Base-by-base conservation (phyloP, 2,329 filamentous ascomycete species). In the Coleophoma cylindrospora region DNA sequence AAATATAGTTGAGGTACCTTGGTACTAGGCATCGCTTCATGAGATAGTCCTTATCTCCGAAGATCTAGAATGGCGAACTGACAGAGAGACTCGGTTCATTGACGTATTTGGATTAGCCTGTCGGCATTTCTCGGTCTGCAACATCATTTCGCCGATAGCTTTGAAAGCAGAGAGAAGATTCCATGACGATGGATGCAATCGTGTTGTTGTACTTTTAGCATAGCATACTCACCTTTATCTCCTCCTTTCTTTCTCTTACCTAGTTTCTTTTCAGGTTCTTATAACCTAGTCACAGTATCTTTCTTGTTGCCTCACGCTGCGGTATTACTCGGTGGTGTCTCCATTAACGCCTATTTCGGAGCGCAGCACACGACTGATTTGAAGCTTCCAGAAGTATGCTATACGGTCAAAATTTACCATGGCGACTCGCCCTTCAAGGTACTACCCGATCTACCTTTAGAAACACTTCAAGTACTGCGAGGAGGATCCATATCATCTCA, bases 391-490 rank as follows among this genome's bases (percentile, higher is more conserved):
- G 55, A 56, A 55, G 50, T 56, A 86, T 86, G 83, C 74, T 83
- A 66, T 80, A 81, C 72, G 76, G 79, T 63, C 80, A 81, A 68
- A 79, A 77, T 58, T 69, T 84, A 63, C 79, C 81, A 70, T 86
- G 82, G 83, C 79, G 82, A 72, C 71, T 74, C 68, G 80, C 79
- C 61, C 72, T 66, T 45, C 56, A 60, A 50, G 63, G 57, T 43
- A 54, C 58, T 36, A 50, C 58, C 41, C 54, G 59, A 47, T 44
- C 48, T 22, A 55, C 52, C 50, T 13, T 52, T 40, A 57, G 55
- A 49, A 49, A 50, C 40, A 50, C 41, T 43, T 56, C 56, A 14
- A 56, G 48, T 40, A 38, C 32, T n/a, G 44, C 54, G 19, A 51
- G 52, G 19, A 62, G 61, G 55, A 41, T 60, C 32, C 60, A 60